Evolutionary conservation across 805 yeast genomes (phyloP), one percentile per base, ranked within the genome.

Genomic region (Barnettozyma salicaria): DNA sequence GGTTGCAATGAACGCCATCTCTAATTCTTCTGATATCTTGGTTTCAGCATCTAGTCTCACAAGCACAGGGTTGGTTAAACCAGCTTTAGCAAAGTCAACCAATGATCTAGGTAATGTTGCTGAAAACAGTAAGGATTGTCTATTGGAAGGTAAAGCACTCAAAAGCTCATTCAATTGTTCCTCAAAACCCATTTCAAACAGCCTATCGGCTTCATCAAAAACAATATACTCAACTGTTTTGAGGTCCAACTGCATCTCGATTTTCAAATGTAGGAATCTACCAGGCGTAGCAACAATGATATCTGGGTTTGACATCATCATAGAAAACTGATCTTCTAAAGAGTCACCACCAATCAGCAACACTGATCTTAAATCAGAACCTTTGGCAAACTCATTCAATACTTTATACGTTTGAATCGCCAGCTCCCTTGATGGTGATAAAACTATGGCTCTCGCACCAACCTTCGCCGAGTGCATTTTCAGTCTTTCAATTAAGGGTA

Each of bases 21-120:
- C 94, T 49, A 92, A 73, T 41, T 88, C 78, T 39, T 89, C 96
- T 2, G 96, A 82, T 24, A 92, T 76, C 53, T 89, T 92, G 9
- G 88, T 67, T 52, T 92, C 99, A 4, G 96, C 80, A 65, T 92
- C 99, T 43, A 92, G 67, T 52, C 98, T 74, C 13, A 92, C 95
- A 40, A 92, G 73, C 13, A 86, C 88, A 0, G 99, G 98, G 54
- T 88, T 90, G 3, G 80, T 73, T 33, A 92, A 70, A 6, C 99
- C 99, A 5, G 97, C 97, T 56, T 89, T 88, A 36, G 98, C 98
- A 65, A 92, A 92, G 52, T 90, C 97, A 19, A 92, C 96, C 49
- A 92, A 72, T 0, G 90, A 76, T 42, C 80, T 76, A 8, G 99
- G 99, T 37, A 92, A 72, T 0, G 99, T 92, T 2, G 99, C 99